These are phyloP conservation scores for Aspergillus sclerotiicarbonarius DNA, from an alignment of 495 filamentous ascomycete genomes.

Conservation along the genomic window DNA sequence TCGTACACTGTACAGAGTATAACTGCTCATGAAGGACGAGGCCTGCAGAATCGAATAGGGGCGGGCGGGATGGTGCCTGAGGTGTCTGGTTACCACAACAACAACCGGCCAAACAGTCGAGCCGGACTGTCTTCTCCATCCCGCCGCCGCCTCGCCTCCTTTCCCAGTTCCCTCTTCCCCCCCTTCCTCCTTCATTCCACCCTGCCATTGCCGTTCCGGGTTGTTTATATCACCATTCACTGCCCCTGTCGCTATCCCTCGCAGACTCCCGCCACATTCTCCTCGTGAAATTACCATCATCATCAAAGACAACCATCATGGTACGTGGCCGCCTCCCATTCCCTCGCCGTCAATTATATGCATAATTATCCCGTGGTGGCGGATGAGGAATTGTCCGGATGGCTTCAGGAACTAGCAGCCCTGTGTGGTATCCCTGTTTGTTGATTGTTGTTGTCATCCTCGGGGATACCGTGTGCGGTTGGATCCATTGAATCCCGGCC, in stretches of 20 bases:
- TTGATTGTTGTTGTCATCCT: not conserved
- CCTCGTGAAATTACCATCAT: conserved; percentile 6
- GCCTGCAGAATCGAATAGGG: not conserved
- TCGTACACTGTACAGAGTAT: not conserved
- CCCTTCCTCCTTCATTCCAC: conserved; percentile 15
- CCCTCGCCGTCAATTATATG: conserved; percentile 2
- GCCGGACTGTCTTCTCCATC: conserved; percentile 7
- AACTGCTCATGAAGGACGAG: not conserved
- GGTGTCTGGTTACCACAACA: conserved; percentile 23
- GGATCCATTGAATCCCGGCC: conserved; percentile 5
- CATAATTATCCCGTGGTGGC: not conserved
- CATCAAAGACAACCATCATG: conserved; percentile 6
- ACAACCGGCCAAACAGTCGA: conserved; percentile 12
- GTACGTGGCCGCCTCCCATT: conserved; percentile 12
- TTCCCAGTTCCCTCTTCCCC: conserved; percentile 6
- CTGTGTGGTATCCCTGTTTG: not conserved
- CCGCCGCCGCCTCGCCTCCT: conserved; percentile 9
- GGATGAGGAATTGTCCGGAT: conserved; percentile 2
- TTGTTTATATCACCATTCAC: not conserved
- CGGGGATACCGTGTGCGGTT: not conserved
- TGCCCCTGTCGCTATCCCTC: not conserved
- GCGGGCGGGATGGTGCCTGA: not conserved
- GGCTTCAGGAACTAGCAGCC: not conserved
- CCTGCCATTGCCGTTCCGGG: not conserved
- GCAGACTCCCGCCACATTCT: conserved; percentile 6